A percentile compares a stretch with the other conserved stretches of the same genome.
Conservation (phyloP, 371 early-diverging fungal genomes). For the Mucor velutinosus region DNA sequence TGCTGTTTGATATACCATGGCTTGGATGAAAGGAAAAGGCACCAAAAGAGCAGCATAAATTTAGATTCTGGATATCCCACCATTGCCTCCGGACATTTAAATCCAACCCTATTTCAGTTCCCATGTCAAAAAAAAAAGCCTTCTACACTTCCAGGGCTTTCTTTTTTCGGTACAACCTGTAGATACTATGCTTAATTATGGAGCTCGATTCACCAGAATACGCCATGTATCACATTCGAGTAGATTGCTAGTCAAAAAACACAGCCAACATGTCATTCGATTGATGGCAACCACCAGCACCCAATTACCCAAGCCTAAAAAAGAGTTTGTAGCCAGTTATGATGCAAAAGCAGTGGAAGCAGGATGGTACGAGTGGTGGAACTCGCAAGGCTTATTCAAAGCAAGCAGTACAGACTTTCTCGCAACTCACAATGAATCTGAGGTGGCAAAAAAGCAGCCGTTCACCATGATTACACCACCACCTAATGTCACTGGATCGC, state of each 20-base stretch:
- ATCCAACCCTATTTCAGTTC: not conserved
- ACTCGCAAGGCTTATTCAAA: constrained; percentile 51
- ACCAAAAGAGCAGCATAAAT: not conserved
- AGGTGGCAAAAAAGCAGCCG: constrained; percentile 4
- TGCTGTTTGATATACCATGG: constrained; percentile 15
- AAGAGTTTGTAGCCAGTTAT: constrained; percentile 31
- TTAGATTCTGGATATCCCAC: not conserved
- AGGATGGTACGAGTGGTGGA: constrained; percentile 79
- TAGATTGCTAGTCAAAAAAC: not conserved
- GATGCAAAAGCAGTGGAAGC: constrained; percentile 55
- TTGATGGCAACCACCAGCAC: not conserved
- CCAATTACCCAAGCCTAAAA: constrained; percentile 23
- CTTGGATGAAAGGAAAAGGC: not conserved
- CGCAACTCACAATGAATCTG: not conserved
- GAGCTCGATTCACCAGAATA: not conserved
- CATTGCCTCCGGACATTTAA: not conserved
- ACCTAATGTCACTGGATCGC: constrained; percentile 96
- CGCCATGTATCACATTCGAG: not conserved
- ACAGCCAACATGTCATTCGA: not conserved
- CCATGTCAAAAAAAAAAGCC: not conserved
- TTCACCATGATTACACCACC: constrained; percentile 92
- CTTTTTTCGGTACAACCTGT: not conserved
- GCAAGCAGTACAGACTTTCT: constrained; percentile 25
- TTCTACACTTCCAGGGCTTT: not conserved
- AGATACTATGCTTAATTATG: not conserved